Evolutionary conservation across 1,284 basidiomycete species (phyloP).

Genomic region (Ganoderma boninense): DNA sequence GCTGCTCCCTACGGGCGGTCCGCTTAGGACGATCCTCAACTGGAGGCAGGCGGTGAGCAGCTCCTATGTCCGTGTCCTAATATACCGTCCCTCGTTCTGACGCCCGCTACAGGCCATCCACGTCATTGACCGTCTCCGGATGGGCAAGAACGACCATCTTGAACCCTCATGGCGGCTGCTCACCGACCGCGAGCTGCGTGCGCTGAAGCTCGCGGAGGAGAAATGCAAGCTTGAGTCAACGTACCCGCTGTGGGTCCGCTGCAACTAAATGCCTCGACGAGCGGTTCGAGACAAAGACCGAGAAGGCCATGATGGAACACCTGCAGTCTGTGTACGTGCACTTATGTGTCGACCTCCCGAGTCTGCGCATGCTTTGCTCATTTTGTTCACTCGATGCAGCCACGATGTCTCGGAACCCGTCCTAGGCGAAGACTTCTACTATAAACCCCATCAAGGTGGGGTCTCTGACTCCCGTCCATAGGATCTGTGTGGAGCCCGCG

Average conservation of each 20-base stretch:
- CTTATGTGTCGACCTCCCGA: neutral
- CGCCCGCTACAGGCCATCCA: neutral
- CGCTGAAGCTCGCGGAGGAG: neutral
- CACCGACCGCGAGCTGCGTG: neutral
- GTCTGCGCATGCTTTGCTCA: neutral
- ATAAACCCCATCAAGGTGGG: neutral
- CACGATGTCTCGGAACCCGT: neutral
- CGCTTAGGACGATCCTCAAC: neutral
- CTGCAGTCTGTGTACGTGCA: neutral
- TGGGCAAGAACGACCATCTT: neutral
- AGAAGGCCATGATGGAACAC: neutral
- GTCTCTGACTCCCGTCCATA: neutral
- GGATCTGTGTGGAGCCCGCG: neutral
- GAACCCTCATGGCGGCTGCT: neutral
- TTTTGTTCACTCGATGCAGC: neutral
- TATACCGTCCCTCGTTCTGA: neutral
- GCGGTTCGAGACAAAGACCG: neutral
- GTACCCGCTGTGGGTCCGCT: neutral
- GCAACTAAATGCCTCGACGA: neutral
- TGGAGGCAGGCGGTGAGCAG: conserved; percentile 1
- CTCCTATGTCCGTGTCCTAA: no score
- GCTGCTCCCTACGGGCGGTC: neutral
- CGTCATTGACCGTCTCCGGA: neutral
- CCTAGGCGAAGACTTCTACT: conserved; percentile 1
- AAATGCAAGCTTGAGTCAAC: neutral